Percentiles rank a stretch among this genome's conserved stretches.
phyloP scores from a whole-genome alignment of 1,284 basidiomycete species.

The Baeospora myosura region DNA sequence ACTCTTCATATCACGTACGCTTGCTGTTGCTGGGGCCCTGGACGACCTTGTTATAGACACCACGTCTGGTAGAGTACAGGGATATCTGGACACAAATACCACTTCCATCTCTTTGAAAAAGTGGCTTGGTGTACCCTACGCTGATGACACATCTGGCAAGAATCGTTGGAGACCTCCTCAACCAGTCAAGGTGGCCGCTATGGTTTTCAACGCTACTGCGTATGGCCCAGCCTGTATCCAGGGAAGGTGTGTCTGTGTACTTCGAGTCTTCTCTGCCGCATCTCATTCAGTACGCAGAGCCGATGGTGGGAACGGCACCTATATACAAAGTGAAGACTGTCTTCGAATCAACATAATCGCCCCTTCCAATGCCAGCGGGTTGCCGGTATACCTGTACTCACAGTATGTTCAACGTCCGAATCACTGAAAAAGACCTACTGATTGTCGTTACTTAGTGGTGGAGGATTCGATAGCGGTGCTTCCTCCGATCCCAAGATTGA shows the following conservation, averaged over 20 bases:
- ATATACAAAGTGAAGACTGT: slow-evolving; percentile 36
- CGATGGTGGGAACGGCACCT: slow-evolving; percentile 34
- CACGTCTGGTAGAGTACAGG: slow-evolving; percentile 27
- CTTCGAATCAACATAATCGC: slow-evolving; percentile 34
- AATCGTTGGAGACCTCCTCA: slow-evolving; percentile 36
- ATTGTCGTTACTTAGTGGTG: slow-evolving; percentile 18
- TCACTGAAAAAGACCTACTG: background rate
- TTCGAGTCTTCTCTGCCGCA: background rate
- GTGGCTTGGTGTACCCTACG: slow-evolving; percentile 34
- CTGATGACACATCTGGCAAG: slow-evolving; percentile 29
- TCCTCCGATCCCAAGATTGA: slow-evolving; percentile 40
- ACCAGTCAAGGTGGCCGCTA: slow-evolving; percentile 15
- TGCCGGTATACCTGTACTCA: slow-evolving; percentile 35
- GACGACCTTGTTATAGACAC: slow-evolving; percentile 14
- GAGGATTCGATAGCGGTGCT: slow-evolving; percentile 31
- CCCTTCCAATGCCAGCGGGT: slow-evolving; percentile 24
- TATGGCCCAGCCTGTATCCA: slow-evolving; percentile 38
- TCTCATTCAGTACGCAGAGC: slow-evolving; percentile 14
- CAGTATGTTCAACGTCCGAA: slow-evolving; percentile 19
- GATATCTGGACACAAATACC: slow-evolving; percentile 28
- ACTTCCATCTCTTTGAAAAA: slow-evolving; percentile 27
- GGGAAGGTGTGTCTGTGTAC: slow-evolving; percentile 21
- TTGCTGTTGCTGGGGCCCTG: no score
- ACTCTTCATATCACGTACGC: no score
- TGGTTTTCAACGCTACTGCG: slow-evolving; percentile 27